Base-by-base conservation (phyloP, 768 basidiomycete genomes). In the Rickenella mellea region DNA sequence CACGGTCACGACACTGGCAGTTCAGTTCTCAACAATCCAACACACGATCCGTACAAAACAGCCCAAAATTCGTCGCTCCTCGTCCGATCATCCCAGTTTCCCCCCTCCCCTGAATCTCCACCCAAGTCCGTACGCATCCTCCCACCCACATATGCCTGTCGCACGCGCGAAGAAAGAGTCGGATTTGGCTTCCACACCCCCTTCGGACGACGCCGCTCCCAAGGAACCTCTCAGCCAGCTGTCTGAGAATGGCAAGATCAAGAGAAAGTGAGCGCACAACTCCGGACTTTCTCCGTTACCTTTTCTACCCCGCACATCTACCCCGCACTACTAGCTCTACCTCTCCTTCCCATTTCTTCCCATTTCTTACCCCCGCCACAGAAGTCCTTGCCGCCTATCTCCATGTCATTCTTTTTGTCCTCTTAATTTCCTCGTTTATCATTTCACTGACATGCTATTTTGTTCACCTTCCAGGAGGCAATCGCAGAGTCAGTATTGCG, bases 211-310 rank as follows among this genome's bases (percentile, higher is more conserved):
- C 59, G 63, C 66, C 52, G 61, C 64, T 58, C 58, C 62, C 58
- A 74, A 73, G 67, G 73, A 75, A 60, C 57, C 65, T 51, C 8
- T 28, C 17, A 26, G 39, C 39, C 39, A 6, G 24, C 55, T 62
- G 59, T 58, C 75, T 73, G 78, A 81, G 71, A 80, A 73, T 64
- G 76, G 70, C 68, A 83, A 78, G 67, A 72, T 69, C 66, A 84
- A 83, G 70, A 73, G 81, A 76, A 85, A 84, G 82, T 84, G 65
- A 63, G 82, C 76, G 45, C 41, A 46, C 54, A 57, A 66, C 61
- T 56, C 69, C 71, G 76, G 75, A 43, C 51, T 73, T 79, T 75
- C 67, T 66, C 77, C 78, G 74, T 55, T 29, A 52, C 55, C 60
- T 50, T 55, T 53, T 46, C 41, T 36, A 27, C 47, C 41, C 58